Conservation (phyloP, 2,329 filamentous ascomycete genomes). For the Rasamsonia emersonii region DNA sequence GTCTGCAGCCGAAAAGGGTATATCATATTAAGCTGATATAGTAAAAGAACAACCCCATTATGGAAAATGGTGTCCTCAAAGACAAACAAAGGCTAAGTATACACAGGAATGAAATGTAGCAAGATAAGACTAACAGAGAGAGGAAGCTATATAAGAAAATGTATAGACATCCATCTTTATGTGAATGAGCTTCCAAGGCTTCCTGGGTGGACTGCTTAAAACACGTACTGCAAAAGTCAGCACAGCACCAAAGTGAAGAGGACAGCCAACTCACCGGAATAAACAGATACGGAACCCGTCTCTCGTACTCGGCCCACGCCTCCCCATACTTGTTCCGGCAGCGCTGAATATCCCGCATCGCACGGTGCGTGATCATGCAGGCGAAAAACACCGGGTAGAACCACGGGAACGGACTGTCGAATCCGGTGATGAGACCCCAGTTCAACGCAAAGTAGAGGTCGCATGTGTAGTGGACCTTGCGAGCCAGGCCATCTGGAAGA, state of each 20-base stretch:
- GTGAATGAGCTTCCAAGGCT: too few relatives aligned
- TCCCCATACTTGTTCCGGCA: conserved; percentile 74
- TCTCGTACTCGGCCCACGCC: conserved; percentile 73
- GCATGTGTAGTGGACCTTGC: conserved; percentile 75
- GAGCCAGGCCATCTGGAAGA: conserved; percentile 54
- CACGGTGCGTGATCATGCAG: conserved; percentile 71
- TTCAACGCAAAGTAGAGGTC: conserved; percentile 68
- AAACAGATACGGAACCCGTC: conserved; percentile 72
- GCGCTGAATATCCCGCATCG: conserved; percentile 63
- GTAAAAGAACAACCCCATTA: too few relatives aligned
- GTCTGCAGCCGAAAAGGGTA: too few relatives aligned
- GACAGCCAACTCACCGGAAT: conserved; percentile 52
- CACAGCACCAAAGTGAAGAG: background rate
- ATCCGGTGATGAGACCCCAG: conserved; percentile 77
- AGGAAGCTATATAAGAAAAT: too few relatives aligned
- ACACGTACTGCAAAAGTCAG: too few relatives aligned
- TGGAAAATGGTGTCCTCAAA: too few relatives aligned
- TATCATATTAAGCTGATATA: too few relatives aligned
- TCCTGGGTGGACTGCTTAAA: too few relatives aligned
- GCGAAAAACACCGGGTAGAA: conserved; percentile 80
- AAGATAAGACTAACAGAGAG: too few relatives aligned
- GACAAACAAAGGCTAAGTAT: too few relatives aligned
- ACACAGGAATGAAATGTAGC: too few relatives aligned
- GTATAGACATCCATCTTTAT: too few relatives aligned
- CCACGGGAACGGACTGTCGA: conserved; percentile 76